Evolutionary conservation across 2,329 filamentous ascomycete species (phyloP).

Genomic region (Chrysosporium keratinophilum): DNA sequence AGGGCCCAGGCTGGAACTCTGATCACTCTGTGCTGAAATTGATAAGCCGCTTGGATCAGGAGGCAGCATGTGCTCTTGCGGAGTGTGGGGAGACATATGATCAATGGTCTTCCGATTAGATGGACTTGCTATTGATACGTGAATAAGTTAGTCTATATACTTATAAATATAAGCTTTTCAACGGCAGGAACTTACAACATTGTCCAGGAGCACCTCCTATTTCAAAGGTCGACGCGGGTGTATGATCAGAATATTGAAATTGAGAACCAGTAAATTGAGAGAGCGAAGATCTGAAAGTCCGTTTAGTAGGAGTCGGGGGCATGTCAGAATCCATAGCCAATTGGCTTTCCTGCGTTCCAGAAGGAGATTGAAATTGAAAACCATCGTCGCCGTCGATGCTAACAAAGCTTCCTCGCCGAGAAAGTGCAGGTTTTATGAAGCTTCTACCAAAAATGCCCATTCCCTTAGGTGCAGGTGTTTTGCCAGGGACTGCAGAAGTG

Average conservation of each 20-base stretch:
- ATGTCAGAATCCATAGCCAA: slow-evolving; percentile 57
- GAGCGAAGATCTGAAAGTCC: slow-evolving; percentile 29
- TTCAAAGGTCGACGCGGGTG: slow-evolving; percentile 19
- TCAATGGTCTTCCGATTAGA: slow-evolving; percentile 45
- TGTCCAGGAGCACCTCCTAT: slow-evolving; percentile 16
- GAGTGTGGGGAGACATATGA: slow-evolving; percentile 60
- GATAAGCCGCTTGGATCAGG: slow-evolving; percentile 74
- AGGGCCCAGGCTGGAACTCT: slow-evolving; percentile 32
- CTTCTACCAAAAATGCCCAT: slow-evolving; percentile 52
- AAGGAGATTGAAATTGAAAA: slow-evolving; percentile 48
- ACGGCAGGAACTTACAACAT: slow-evolving; percentile 30
- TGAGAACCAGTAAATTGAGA: slow-evolving; percentile 15
- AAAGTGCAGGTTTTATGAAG: slow-evolving; percentile 40
- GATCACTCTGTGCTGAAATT: slow-evolving; percentile 55
- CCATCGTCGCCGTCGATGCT: slow-evolving; percentile 71
- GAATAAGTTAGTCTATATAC: slow-evolving; percentile 6
- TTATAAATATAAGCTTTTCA: background rate
- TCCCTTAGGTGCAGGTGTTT: slow-evolving; percentile 57
- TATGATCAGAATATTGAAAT: slow-evolving; percentile 16
- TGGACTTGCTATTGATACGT: slow-evolving; percentile 49
- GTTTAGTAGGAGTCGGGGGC: slow-evolving; percentile 89
- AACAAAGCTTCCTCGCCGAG: slow-evolving; percentile 59
- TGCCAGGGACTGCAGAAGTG: slow-evolving; percentile 45
- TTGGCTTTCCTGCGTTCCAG: slow-evolving; percentile 46
- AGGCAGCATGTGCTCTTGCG: slow-evolving; percentile 61